Evolutionary conservation across 1,284 basidiomycete species (phyloP), one percentile per base, ranked within the genome.

Genomic region (Paramarasmius palmivorus): DNA sequence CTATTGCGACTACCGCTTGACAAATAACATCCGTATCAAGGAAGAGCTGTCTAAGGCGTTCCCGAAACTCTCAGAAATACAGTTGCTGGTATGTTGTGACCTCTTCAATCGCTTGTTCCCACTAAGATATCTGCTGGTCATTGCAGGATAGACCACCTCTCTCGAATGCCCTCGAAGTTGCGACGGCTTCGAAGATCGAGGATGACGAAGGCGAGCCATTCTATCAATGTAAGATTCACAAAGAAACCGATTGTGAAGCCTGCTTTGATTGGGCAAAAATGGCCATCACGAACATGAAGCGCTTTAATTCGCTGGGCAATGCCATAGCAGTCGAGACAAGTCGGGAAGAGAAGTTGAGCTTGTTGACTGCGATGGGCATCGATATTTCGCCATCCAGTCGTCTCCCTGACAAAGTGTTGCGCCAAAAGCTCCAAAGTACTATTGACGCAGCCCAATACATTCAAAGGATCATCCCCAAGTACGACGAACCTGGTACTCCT

Each of bases 181-280:
- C 66, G 8, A 59, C 65, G 2, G 56, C 56, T 14, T 63, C 61
- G 19, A 47, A 53, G 9, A 39, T 56, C 2, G 63, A 58, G 7
- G 53, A 61, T 29, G 54, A 55, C 1, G 45, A 52, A 14, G 51
- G 42, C 35, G 38, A 36, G 7, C 36, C 37, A 26, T 49, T 59
- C 1, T 70, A 61, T 46, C 51, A 67, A 39, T 71, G 69, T 57
- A 57, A 53, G 22, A 40, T 53, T 37, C 70, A 72, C 50, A 49
- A 61, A 29, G 57, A 42, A 15, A 58, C 62, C 8, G 64, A 71
- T 38, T 72, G 70, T 45, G 39, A 49, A 9, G 53, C 41, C 3
- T 73, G 70, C 51, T 70, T 73, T 46, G 57, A 68, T 51, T 63
- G 70, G 72, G 60, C 63, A 12, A 54, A 51, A 15, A 52, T 67